A percentile compares a stretch with the other conserved stretches of the same genome.
Evolutionary conservation across 805 yeast genomes (phyloP).

Genomic region (Lipomyces sp.): DNA sequence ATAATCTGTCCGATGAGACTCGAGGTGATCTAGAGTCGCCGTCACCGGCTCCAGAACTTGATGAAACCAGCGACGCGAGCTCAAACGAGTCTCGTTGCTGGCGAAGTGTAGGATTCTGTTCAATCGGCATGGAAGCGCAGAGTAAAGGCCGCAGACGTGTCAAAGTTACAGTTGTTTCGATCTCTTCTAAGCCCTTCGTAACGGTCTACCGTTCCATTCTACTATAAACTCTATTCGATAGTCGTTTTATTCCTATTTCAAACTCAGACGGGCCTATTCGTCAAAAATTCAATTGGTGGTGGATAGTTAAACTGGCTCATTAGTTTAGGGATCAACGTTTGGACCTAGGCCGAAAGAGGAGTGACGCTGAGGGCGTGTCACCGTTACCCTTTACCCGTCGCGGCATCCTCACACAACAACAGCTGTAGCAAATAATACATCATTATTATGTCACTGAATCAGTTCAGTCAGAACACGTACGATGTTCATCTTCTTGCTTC

Average conservation of each 20-base stretch:
- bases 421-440: too few species aligned
- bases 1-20: slow-evolving; percentile 33
- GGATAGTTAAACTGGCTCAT: neutral
- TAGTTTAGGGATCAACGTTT: too few species aligned
- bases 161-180: neutral
- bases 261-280: neutral
- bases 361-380: too few species aligned
- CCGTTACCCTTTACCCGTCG: too few species aligned
- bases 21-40: slow-evolving; percentile 27
- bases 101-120: neutral
- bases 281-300: neutral
- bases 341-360: too few species aligned
- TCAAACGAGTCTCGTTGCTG: slow-evolving; percentile 42
- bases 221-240: neutral
- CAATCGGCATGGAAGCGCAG: neutral
- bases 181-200: neutral
- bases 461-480: too few species aligned
- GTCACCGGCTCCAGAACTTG: slow-evolving; percentile 25
- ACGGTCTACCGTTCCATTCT: neutral
- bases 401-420: too few species aligned
- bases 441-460: too few species aligned
- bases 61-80: slow-evolving; percentile 45
- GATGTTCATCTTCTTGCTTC: too few species aligned
- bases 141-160: neutral
- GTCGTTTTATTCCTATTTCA: neutral